Percentiles rank a stretch among this genome's conserved stretches.
Evolutionary conservation across 768 basidiomycete species (phyloP).

Genomic region (Suillus placidus): DNA sequence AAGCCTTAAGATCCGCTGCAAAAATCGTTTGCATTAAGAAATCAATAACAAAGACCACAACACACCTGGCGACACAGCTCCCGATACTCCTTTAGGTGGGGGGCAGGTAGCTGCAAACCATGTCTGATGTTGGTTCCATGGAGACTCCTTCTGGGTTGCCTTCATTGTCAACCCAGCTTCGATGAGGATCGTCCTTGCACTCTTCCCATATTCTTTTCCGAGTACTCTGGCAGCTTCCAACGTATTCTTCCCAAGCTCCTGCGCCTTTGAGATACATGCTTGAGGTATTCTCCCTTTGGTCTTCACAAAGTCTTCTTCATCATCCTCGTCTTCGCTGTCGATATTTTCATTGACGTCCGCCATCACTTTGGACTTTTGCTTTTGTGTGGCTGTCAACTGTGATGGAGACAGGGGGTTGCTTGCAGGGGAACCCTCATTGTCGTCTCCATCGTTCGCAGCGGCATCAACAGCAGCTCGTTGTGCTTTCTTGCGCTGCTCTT

Average conservation of each 20-base stretch:
- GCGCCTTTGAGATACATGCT: not conserved
- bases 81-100: not conserved
- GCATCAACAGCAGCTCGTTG: not conserved
- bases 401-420: not conserved
- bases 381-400: not conserved
- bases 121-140: not conserved
- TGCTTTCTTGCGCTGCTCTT: not conserved
- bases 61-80: not conserved
- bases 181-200: constrained; percentile 1
- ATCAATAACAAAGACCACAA: not conserved
- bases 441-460: not conserved
- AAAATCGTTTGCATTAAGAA: not conserved
- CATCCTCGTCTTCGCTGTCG: not conserved
- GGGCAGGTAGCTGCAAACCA: not conserved
- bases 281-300: not conserved
- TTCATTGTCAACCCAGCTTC: constrained; percentile 2
- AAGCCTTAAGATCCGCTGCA: constrained; percentile 1
- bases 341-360: not conserved
- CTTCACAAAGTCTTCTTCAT: not conserved
- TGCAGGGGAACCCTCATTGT: not conserved
- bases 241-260: not conserved
- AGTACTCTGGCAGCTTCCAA: not conserved
- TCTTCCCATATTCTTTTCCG: constrained; percentile 1
- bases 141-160: constrained; percentile 1
- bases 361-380: not conserved